Percentiles rank a stretch among this genome's conserved stretches.
phyloP scores from a whole-genome alignment of 2,329 filamentous ascomycete species.

The Colletotrichum orchidophilum region DNA sequence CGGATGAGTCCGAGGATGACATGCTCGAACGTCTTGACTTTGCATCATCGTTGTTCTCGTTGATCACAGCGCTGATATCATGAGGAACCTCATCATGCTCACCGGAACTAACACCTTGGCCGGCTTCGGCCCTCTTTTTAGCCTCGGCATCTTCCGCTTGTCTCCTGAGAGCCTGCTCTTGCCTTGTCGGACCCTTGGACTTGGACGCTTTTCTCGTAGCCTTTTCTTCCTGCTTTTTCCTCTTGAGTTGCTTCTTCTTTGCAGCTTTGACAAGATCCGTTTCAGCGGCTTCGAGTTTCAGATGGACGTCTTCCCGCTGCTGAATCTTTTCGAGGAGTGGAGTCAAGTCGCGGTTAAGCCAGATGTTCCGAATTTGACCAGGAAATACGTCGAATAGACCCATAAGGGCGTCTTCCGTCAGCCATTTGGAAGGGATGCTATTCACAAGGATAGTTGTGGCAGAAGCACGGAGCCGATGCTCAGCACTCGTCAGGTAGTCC shows the following conservation, averaged over 20 bases:
- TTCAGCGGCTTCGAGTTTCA: conserved; percentile 80
- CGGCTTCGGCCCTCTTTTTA: conserved; percentile 57
- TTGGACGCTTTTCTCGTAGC: conserved; percentile 64
- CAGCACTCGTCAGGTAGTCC: conserved; percentile 91
- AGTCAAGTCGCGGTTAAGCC: conserved; percentile 92
- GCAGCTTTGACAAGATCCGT: conserved; percentile 84
- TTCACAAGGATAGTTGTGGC: conserved; percentile 95
- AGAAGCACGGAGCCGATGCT: conserved; percentile 91
- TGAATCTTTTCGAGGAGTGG: conserved; percentile 86
- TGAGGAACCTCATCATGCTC: conserved; percentile 65
- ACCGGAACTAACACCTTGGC: conserved; percentile 60
- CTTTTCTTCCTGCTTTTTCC: conserved; percentile 71
- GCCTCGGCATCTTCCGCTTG: conserved; percentile 61
- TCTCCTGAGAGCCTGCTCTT: conserved; percentile 57
- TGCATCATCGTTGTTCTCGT: conserved; percentile 45
- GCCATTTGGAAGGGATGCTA: conserved; percentile 90
- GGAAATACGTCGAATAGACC: conserved; percentile 96
- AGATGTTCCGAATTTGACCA: conserved; percentile 93
- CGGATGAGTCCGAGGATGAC: conserved; percentile 36
- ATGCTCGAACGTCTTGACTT: conserved; percentile 25
- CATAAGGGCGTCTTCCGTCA: conserved; percentile 81
- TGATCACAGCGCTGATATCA: conserved; percentile 55
- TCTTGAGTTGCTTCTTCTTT: conserved; percentile 81
- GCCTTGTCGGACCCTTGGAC: conserved; percentile 59
- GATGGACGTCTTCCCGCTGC: conserved; percentile 75